phyloP scores from a whole-genome alignment of 139 green algal genomes.

The Pleodorina starrii region DNA sequence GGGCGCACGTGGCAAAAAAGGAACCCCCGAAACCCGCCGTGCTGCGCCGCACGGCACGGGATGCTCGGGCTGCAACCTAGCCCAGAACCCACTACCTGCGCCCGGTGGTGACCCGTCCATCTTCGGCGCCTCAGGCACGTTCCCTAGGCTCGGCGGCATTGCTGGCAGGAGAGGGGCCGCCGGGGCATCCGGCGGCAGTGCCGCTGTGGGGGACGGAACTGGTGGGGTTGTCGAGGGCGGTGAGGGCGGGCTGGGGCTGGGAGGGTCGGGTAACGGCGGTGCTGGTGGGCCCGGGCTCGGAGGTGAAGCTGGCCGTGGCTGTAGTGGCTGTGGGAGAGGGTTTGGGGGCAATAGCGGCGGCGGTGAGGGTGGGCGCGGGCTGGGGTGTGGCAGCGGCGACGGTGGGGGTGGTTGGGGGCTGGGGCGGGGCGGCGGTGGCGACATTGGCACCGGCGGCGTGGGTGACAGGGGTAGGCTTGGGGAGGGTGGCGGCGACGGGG shows the following conservation, averaged over 20 bases:
- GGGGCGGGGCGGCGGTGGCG: background rate
- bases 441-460: background rate
- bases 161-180: too few species aligned
- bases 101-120: too few species aligned
- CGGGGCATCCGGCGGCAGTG: background rate
- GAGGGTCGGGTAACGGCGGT: background rate
- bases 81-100: too few species aligned
- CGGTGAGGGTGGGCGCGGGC: background rate
- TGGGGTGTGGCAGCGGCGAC: background rate
- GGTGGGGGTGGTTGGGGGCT: background rate
- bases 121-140: too few species aligned
- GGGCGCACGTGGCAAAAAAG: too few species aligned
- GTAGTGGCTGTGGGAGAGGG: background rate
- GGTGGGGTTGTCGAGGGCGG: background rate
- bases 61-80: too few species aligned
- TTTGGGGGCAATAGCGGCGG: background rate
- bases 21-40: too few species aligned
- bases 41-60: too few species aligned
- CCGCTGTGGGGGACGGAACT: background rate
- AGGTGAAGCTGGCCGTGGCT: background rate
- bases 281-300: background rate
- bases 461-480: background rate
- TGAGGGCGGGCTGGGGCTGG: background rate
- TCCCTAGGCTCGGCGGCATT: too few species aligned
- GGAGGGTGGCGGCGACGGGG: background rate